phyloP scores from a whole-genome alignment of 768 basidiomycete genomes.

The Chalciporus sphaerocephalus region DNA sequence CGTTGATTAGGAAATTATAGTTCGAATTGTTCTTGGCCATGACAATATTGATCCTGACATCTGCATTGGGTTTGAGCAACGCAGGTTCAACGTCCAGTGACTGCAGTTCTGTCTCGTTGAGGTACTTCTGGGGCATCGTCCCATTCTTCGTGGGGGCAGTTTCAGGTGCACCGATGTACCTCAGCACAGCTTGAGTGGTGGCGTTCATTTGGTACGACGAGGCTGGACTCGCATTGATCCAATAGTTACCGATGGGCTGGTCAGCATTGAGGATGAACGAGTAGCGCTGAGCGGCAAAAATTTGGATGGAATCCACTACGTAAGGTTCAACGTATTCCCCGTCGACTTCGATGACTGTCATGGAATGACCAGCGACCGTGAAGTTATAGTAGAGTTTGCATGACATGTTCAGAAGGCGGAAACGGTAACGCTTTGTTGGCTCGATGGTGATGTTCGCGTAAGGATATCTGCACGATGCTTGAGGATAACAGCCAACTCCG shows the following conservation, averaged over 20 bases:
- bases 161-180: conserved; percentile 20
- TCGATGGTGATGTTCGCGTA: conserved; percentile 34
- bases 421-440: conserved; percentile 35
- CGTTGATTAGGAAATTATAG: conserved; percentile 8
- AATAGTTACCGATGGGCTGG: conserved; percentile 42
- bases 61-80: conserved; percentile 25
- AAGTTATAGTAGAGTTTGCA: conserved; percentile 31
- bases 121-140: conserved; percentile 5
- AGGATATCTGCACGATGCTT: conserved; percentile 20
- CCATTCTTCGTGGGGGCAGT: conserved; percentile 28
- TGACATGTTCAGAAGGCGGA: conserved; percentile 35
- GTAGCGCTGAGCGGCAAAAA: conserved; percentile 42
- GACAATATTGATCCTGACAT: conserved; percentile 22
- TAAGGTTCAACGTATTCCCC: conserved; percentile 37
- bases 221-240: conserved; percentile 8
- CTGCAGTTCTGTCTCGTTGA: conserved; percentile 17
- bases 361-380: conserved; percentile 23
- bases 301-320: conserved; percentile 34
- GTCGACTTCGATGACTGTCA: conserved; percentile 42
- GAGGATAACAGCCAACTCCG: conserved; percentile 32
- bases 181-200: conserved; percentile 23
- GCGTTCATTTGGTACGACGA: conserved; percentile 19
- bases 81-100: conserved; percentile 19
- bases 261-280: conserved; percentile 43
- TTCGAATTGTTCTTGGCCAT: neutral